Percentiles rank a stretch among this genome's conserved stretches.
Conservation (phyloP, 2,329 filamentous ascomycete genomes). For the Fusarium sp. region DNA sequence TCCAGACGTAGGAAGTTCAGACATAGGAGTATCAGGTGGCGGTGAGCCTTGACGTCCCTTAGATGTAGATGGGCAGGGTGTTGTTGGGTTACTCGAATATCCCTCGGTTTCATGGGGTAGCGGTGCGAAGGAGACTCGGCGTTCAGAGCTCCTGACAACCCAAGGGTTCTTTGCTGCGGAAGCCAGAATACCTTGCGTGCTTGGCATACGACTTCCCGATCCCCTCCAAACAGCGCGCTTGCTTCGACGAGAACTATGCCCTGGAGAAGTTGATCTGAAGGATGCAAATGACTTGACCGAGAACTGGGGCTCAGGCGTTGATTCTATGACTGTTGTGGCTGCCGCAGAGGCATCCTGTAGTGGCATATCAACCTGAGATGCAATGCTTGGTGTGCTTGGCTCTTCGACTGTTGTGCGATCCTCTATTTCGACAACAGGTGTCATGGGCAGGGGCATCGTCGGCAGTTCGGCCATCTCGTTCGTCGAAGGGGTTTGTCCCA, state of each 20-base stretch:
- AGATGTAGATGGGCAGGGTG: slow-evolving; percentile 13
- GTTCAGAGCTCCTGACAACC: slow-evolving; percentile 39
- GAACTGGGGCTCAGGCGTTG: slow-evolving; percentile 59
- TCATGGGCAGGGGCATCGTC: not conserved
- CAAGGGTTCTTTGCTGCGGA: slow-evolving; percentile 52
- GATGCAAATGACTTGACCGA: slow-evolving; percentile 63
- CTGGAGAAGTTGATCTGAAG: slow-evolving; percentile 63
- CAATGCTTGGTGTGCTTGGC: not conserved
- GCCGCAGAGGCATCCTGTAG: slow-evolving; percentile 3
- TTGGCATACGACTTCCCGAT: slow-evolving; percentile 42
- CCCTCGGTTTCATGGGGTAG: slow-evolving; percentile 43
- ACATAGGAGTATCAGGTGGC: slow-evolving; percentile 52
- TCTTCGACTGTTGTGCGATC: not conserved
- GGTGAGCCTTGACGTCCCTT: slow-evolving; percentile 52
- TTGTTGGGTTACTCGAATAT: slow-evolving; percentile 4
- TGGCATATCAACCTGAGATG: not conserved
- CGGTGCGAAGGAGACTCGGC: slow-evolving; percentile 53
- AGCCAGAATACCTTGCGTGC: slow-evolving; percentile 50
- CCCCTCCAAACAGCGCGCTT: slow-evolving; percentile 33
- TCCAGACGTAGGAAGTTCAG: slow-evolving; percentile 49
- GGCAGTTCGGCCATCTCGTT: not conserved
- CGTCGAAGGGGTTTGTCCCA: slow-evolving; percentile 40
- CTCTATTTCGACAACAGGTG: not conserved
- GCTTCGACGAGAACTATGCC: slow-evolving; percentile 40
- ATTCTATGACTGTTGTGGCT: slow-evolving; percentile 27